Evolutionary conservation across 768 basidiomycete species (phyloP).

Genomic region (Chalciporus chontae): DNA sequence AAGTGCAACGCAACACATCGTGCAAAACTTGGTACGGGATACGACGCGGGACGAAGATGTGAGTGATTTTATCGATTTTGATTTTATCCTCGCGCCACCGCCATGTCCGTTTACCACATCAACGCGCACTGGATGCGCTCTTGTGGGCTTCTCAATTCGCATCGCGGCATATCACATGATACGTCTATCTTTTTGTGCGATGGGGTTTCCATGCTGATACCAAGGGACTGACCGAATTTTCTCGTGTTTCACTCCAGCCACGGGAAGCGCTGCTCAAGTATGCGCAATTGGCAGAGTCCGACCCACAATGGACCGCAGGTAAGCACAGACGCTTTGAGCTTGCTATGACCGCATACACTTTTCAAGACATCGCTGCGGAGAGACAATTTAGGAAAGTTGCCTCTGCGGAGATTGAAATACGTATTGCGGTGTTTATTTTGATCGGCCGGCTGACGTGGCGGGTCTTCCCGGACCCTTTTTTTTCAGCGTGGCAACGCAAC

Average conservation of each 20-base stretch:
- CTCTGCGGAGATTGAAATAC: slow-evolving; percentile 30
- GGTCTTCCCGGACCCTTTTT: slow-evolving; percentile 33
- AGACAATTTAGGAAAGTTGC: slow-evolving; percentile 25
- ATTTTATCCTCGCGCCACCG: slow-evolving; percentile 8
- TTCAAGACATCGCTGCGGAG: slow-evolving; percentile 25
- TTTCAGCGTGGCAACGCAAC: slow-evolving; percentile 80
- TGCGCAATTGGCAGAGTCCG: slow-evolving; percentile 68
- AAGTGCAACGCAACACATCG: slow-evolving; percentile 95
- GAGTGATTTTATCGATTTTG: slow-evolving; percentile 46
- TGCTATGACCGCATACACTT: slow-evolving; percentile 10
- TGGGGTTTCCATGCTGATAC: slow-evolving; percentile 24
- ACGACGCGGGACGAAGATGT: slow-evolving; percentile 93
- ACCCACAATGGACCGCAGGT: slow-evolving; percentile 87
- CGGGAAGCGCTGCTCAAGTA: slow-evolving; percentile 96
- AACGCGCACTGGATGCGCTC: slow-evolving; percentile 1
- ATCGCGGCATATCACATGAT: slow-evolving; percentile 16
- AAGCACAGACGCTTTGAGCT: slow-evolving; percentile 33
- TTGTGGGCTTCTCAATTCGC: slow-evolving; percentile 6
- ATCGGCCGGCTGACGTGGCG: slow-evolving; percentile 57
- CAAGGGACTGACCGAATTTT: slow-evolving; percentile 22
- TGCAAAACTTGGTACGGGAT: slow-evolving; percentile 91
- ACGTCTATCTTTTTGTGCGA: slow-evolving; percentile 14
- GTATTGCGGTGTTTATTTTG: slow-evolving; percentile 32
- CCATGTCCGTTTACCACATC: not conserved
- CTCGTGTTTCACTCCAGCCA: slow-evolving; percentile 54